These are phyloP conservation scores for Melanopsichium pennsylvanicum DNA, from an alignment of 1,284 basidiomycete species.

Conservation along the genomic window DNA sequence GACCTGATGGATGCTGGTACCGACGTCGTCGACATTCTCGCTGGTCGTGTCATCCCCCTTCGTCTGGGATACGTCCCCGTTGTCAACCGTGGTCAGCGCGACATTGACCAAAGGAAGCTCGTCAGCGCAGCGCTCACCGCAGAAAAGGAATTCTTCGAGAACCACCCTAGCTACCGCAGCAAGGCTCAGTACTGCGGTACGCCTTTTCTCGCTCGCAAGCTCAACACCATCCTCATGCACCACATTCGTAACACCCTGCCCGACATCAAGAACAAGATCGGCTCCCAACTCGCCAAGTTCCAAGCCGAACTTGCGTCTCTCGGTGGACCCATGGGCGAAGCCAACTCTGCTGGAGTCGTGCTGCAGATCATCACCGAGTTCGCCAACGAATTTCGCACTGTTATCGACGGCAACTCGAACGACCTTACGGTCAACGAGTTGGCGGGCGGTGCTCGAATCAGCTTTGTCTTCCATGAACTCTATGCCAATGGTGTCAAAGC, in stretches of 20 bases:
- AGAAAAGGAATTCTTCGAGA: conserved; percentile 91
- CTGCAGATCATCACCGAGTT: conserved; percentile 96
- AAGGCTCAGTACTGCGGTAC: conserved; percentile 98
- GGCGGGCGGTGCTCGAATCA: conserved; percentile 95
- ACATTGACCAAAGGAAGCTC: conserved; percentile 88
- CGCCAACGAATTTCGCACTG: conserved; percentile 94
- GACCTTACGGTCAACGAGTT: conserved; percentile 98
- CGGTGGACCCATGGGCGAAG: conserved; percentile 93
- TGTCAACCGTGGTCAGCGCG: conserved; percentile 95
- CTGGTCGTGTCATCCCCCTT: conserved; percentile 93
- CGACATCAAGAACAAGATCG: conserved; percentile 98
- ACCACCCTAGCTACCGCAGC: conserved; percentile 92
- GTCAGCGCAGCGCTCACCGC: conserved; percentile 84
- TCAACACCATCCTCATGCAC: conserved; percentile 95
- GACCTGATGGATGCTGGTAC: conserved; percentile 99
- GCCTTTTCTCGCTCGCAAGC: conserved; percentile 87
- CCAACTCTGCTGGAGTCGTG: conserved; percentile 73
- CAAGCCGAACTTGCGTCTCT: conserved; percentile 97
- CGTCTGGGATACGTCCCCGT: conserved; percentile 98
- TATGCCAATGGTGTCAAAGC: conserved; percentile 90
- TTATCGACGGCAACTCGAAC: conserved; percentile 96
- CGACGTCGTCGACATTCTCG: conserved; percentile 93
- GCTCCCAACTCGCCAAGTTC: conserved; percentile 97
- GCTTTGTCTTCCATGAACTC: conserved; percentile 99
- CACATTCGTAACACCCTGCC: conserved; percentile 98